A percentile compares a stretch with the other conserved stretches of the same genome.
Evolutionary conservation across 352 stramenopile species (phyloP).

Genomic region (Phytopythium mirpurense): DNA sequence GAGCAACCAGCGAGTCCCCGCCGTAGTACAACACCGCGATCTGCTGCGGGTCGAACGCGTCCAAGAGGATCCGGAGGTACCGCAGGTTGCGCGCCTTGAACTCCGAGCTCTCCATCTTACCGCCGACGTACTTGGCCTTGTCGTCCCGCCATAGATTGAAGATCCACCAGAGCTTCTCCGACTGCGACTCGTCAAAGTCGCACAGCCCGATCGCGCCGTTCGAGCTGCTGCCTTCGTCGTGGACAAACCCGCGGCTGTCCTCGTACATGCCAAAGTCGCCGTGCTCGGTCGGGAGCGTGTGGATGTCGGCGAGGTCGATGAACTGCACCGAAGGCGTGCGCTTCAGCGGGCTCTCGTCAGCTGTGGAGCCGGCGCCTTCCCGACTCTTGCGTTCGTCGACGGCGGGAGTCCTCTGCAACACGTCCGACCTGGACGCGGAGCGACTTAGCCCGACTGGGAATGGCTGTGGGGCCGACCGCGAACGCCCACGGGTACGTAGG

Average conservation of each 20-base stretch:
- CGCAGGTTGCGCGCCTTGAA: conserved; percentile 70
- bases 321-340: conserved; percentile 35
- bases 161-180: conserved; percentile 77
- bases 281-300: conserved; percentile 22
- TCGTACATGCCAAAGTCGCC: conserved; percentile 22
- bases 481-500: conserved; percentile 38
- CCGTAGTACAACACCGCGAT: conserved; percentile 66
- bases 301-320: conserved; percentile 59
- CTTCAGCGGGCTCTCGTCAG: conserved; percentile 12
- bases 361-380: background rate
- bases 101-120: conserved; percentile 62
- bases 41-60: conserved; percentile 76
- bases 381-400: conserved; percentile 15
- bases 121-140: conserved; percentile 62
- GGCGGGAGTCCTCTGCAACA: conserved; percentile 14
- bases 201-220: conserved; percentile 58
- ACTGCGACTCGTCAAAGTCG: conserved; percentile 81
- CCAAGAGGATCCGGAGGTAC: conserved; percentile 57
- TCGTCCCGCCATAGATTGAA: conserved; percentile 68
- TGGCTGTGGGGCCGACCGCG: conserved; percentile 53
- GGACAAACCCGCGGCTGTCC: conserved; percentile 22
- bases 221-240: conserved; percentile 43
- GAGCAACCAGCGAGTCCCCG: conserved; percentile 8
- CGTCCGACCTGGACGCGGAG: conserved; percentile 2
- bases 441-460: conserved; percentile 1